Evolutionary conservation across 83 land plant genomes (phyloP).

Genomic region (Thuja plicata): DNA sequence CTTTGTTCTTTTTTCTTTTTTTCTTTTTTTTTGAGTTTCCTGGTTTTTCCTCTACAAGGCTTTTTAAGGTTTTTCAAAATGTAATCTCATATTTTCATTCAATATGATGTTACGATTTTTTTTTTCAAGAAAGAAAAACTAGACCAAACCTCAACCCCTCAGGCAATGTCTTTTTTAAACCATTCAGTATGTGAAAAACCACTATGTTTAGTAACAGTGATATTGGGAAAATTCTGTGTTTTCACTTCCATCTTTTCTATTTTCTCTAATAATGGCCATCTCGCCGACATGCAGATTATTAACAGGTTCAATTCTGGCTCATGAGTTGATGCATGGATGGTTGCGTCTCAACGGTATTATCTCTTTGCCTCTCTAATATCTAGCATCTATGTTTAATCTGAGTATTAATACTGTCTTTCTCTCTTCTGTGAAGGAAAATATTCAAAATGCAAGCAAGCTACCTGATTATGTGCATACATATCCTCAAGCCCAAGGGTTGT

Average conservation of each 20-base stretch:
- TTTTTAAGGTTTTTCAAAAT: too few relatives aligned
- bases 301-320: slow-evolving; percentile 95
- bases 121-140: too few relatives aligned
- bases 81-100: too few relatives aligned
- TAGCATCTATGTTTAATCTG: background rate
- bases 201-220: background rate
- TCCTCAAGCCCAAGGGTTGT: background rate
- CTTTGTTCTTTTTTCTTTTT: too few relatives aligned
- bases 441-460: background rate
- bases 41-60: too few relatives aligned
- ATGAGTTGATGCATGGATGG: slow-evolving; percentile 99
- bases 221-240: background rate
- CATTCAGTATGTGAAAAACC: background rate
- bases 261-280: background rate
- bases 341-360: slow-evolving; percentile 81
- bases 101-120: too few relatives aligned
- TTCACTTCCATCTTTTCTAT: background rate
- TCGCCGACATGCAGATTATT: slow-evolving; percentile 59
- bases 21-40: too few relatives aligned
- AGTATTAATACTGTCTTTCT: background rate
- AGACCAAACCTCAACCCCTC: background rate
- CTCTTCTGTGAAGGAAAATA: background rate
- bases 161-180: background rate
- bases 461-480: background rate
- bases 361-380: background rate